Evolutionary conservation across 2,329 filamentous ascomycete species (phyloP), one percentile per base, ranked within the genome.

Genomic region (Fusarium tricinctum): DNA sequence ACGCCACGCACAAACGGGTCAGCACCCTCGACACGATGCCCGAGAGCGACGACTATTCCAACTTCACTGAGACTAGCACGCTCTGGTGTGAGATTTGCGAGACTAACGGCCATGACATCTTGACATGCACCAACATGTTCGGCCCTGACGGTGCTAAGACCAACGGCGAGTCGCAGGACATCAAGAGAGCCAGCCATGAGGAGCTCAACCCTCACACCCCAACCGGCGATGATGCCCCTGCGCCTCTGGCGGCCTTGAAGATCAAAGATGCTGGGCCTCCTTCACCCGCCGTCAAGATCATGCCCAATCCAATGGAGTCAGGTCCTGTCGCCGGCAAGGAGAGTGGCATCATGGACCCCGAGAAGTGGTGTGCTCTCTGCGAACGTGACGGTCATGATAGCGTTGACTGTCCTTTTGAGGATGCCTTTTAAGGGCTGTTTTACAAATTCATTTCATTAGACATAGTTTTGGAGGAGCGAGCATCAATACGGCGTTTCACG

Each of bases 51-150:
- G 84, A 85, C 15, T 86, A 91, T 78, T 92, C 91, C 38, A 88
- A 87, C 28, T 86, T 88, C 22, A 92, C 91, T 39, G 92, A 94
- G 76, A 89, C 85, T 73, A 92, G 89, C 77, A 88, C 85, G 17
- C 85, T 94, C 66, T 97, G 92, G 92, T 98, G 95, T 80, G 96
- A 98, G 81, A 96, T 98, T 66, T 98, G 95, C 81, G 94, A 97
- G 81, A 92, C 92, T 33, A 86, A 88, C 46, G 94, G 95, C 17
- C 95, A 98, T 76, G 95, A 98, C 74, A 97, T 98, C 63, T 84
- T 98, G 58, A 97, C 92, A 22, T 98, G 95, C 84, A 94, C 92
- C 53, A 95, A 93, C 78, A 96, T 97, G 90, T 95, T 92, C 78
- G 89, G 86, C 4, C 76, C 82, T 9, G 81, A 81, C 26, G 76